A percentile compares a stretch with the other conserved stretches of the same genome.
Conservation (phyloP, 768 basidiomycete genomes). For the Hericium rajendrae region DNA sequence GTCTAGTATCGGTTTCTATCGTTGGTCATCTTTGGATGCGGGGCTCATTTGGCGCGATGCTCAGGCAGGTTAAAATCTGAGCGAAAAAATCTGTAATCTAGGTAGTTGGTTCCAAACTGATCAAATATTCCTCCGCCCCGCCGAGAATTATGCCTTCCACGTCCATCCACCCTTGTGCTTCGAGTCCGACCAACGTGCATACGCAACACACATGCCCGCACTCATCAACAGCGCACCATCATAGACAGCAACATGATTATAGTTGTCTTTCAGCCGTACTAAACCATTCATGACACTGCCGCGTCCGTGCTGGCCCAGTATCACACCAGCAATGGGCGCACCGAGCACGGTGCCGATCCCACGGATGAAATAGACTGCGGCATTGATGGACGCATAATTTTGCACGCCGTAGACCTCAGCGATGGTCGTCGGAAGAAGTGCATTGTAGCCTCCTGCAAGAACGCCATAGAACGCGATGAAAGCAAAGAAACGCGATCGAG, state of each 20-base stretch:
- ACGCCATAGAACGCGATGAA: slow-evolving; percentile 34
- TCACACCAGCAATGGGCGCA: slow-evolving; percentile 32
- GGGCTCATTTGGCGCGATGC: too few species aligned
- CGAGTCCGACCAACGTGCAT: slow-evolving; percentile 34
- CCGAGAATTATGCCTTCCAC: slow-evolving; percentile 27
- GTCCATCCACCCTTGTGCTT: slow-evolving; percentile 29
- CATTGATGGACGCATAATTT: slow-evolving; percentile 33
- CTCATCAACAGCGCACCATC: slow-evolving; percentile 27
- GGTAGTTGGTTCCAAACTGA: too few species aligned
- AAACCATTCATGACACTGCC: neutral
- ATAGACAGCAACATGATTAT: slow-evolving; percentile 29
- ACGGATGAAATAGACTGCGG: slow-evolving; percentile 32
- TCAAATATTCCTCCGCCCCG: too few species aligned
- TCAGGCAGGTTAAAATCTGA: too few species aligned
- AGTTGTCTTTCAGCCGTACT: slow-evolving; percentile 16
- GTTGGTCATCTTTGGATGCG: too few species aligned
- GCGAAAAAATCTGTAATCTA: too few species aligned
- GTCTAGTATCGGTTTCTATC: too few species aligned
- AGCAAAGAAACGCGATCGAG: slow-evolving; percentile 27
- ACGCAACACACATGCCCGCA: slow-evolving; percentile 29
- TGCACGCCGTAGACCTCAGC: slow-evolving; percentile 34
- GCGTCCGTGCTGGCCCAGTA: slow-evolving; percentile 25
- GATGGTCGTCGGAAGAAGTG: slow-evolving; percentile 33
- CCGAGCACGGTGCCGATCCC: slow-evolving; percentile 32
- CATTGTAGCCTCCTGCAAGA: slow-evolving; percentile 36